Conservation (phyloP, 257 asterid genomes). For the Echites panduratus region DNA sequence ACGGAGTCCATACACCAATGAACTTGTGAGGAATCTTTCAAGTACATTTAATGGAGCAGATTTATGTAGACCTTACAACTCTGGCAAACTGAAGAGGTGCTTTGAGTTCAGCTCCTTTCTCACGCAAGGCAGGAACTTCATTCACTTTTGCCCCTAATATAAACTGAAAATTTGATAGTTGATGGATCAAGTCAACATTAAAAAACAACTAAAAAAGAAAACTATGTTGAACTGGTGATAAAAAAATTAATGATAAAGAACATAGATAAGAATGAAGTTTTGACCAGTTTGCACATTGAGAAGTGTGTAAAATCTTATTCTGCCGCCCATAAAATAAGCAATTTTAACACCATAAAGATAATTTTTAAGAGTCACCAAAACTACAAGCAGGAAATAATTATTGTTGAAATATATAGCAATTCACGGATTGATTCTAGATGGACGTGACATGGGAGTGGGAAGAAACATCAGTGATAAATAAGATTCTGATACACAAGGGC, state of each 20-base stretch:
- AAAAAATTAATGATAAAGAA: neutral
- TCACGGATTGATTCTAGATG: neutral
- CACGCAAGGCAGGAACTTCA: conserved; percentile 38
- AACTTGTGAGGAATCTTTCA: neutral
- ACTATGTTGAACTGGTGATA: neutral
- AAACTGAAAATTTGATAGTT: conserved; percentile 24
- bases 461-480: neutral
- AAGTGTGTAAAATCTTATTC: neutral
- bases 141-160: conserved; percentile 43
- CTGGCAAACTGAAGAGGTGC: conserved; percentile 41
- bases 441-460: neutral
- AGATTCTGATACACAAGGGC: neutral
- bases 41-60: neutral
- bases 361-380: neutral
- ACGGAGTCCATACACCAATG: neutral
- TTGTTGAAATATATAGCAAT: neutral
- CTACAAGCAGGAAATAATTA: neutral
- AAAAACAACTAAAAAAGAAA: neutral
- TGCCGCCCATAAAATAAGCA: neutral
- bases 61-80: conserved; percentile 33
- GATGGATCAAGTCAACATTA: neutral
- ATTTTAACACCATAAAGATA: neutral
- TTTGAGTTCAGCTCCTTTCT: conserved; percentile 27
- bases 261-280: neutral
- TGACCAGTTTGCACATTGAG: neutral